Evolutionary conservation across 129 eudicot genomes (phyloP).

Genomic region (Helianthus annuus): DNA sequence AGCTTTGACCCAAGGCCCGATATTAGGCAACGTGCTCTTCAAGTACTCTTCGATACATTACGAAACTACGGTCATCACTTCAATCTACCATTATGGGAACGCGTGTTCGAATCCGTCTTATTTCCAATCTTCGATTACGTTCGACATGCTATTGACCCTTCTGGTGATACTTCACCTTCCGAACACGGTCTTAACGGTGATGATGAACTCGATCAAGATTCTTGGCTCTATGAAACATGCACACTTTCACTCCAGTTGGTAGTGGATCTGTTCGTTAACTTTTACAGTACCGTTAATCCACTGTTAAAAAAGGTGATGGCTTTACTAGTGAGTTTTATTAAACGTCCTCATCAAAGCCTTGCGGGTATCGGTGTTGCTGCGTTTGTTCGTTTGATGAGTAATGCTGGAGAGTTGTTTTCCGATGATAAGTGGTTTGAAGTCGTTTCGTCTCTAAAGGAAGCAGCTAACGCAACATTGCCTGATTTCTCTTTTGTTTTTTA

Average conservation of each 20-base stretch:
- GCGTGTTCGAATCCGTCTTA: slow-evolving; percentile 87
- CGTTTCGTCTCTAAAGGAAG: slow-evolving; percentile 73
- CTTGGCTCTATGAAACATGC: slow-evolving; percentile 99
- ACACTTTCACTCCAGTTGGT: slow-evolving; percentile 91
- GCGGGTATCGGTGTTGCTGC: slow-evolving; percentile 99
- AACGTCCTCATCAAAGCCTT: slow-evolving; percentile 97
- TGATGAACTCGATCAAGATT: slow-evolving; percentile 77
- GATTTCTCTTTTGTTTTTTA: slow-evolving; percentile 58
- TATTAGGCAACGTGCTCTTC: slow-evolving; percentile 88
- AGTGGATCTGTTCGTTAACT: slow-evolving; percentile 90
- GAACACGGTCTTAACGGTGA: slow-evolving; percentile 36
- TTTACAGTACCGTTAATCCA: slow-evolving; percentile 83
- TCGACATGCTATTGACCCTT: slow-evolving; percentile 83
- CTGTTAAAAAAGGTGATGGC: slow-evolving; percentile 72
- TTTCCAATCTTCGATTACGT: slow-evolving; percentile 94
- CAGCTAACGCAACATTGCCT: slow-evolving; percentile 75
- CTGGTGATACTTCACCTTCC: slow-evolving; percentile 11
- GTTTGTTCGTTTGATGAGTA: slow-evolving; percentile 87
- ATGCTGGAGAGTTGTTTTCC: slow-evolving; percentile 84
- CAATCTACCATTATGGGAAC: slow-evolving; percentile 86
- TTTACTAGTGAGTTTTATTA: slow-evolving; percentile 77
- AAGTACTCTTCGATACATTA: slow-evolving; percentile 86
- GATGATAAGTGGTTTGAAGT: slow-evolving; percentile 95
- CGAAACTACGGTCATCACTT: slow-evolving; percentile 96
- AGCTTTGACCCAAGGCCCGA: slow-evolving; percentile 98